Conservation (phyloP, 2,329 filamentous ascomycete species). For the Chalara sp. region DNA sequence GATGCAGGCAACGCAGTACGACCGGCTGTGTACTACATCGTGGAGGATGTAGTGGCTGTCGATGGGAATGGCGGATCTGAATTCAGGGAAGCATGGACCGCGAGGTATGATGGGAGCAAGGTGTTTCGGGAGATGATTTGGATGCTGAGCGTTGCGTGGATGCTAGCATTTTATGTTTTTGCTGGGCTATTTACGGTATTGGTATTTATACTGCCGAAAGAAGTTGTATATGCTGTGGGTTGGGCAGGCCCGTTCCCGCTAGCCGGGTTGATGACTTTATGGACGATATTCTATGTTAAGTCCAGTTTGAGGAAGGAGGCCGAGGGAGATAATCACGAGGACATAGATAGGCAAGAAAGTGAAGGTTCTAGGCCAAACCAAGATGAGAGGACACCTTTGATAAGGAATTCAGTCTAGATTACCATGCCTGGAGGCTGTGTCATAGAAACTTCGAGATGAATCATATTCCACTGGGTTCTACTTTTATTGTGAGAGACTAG, state of each 20-base stretch:
- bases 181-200: slow-evolving; percentile 9
- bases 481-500: no score
- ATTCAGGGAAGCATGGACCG: slow-evolving; percentile 34
- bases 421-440: no score
- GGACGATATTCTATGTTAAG: slow-evolving; percentile 17
- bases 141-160: slow-evolving; percentile 16
- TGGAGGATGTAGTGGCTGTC: slow-evolving; percentile 64
- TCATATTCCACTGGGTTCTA: no score
- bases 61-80: slow-evolving; percentile 53
- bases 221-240: slow-evolving; percentile 16
- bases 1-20: slow-evolving; percentile 9
- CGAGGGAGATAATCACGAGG: background rate
- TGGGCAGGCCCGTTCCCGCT: slow-evolving; percentile 17
- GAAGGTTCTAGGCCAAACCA: background rate
- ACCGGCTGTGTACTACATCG: slow-evolving; percentile 56
- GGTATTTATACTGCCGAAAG: slow-evolving; percentile 11
- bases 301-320: slow-evolving; percentile 8
- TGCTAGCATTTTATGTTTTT: slow-evolving; percentile 13
- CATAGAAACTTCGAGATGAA: no score
- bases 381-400: slow-evolving; percentile 12
- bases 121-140: slow-evolving; percentile 35
- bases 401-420: background rate
- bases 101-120: slow-evolving; percentile 33
- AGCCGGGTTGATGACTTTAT: slow-evolving; percentile 12
- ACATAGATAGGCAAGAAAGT: background rate